Base-by-base conservation (phyloP, 352 stramenopile genomes). In the Phytopythium boreale region DNA sequence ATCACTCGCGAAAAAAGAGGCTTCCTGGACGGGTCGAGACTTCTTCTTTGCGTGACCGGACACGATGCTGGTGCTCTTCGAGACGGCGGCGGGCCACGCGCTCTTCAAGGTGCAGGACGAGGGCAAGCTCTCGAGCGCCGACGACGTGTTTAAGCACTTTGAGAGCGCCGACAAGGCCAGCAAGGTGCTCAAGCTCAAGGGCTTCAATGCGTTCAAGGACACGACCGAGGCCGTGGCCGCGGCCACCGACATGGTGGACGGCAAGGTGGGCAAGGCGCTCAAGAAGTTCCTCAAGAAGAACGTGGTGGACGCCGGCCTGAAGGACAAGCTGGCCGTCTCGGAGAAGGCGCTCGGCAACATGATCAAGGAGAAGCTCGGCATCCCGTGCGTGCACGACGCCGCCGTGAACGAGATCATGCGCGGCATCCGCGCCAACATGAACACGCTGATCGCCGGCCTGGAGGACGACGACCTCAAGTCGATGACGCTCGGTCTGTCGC, bases 241-340 rank as follows among this genome's bases (percentile, higher is more conserved):
- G 6, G 96, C 97, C 46, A 98, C 97, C 57, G 94, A 97, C 64
- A 94, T 98, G 72, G 95, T 99, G 43, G 98, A 99, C 66, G 94
- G 95, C 59, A 99, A 98, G 70, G 91, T 99, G 46, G 91, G 89
- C 74, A 99, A 99, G 76, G 81, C 78, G 39, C 90, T 99, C 41
- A 98, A 99, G 84, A 99, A 97, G 68, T 99, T 99, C 66, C 69
- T 99, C 17, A 99, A 99, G 82, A 99, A 99, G 85, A 97, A 98
- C 74, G 84, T 99, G 44, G 96, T 99, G 65, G 88, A 97, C 59
- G 85, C 83, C 27, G 85, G 85, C 7, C 81, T 98, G 15, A 98
- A 94, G 72, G 96, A 98, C 78, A 95, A 97, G 71, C 84, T 99
- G 47, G 97, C 95, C 39, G 97, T 99, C 36, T 89, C 95, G 22